Base-by-base conservation (phyloP, 192 early-diverging fungal species). In the Pilobolus umbonatus region DNA sequence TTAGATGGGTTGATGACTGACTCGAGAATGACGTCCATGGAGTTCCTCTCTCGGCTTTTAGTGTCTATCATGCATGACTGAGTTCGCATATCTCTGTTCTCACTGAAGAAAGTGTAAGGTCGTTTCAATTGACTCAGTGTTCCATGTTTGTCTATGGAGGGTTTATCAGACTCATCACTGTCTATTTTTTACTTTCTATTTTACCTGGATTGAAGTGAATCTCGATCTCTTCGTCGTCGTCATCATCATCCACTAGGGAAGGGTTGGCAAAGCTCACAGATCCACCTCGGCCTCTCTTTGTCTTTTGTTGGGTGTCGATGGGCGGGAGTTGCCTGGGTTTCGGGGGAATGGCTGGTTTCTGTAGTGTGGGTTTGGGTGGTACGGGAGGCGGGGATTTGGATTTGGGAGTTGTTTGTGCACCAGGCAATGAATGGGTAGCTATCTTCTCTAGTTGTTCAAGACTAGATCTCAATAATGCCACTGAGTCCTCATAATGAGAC, bases 1-100 rank as follows among this genome's bases (percentile, higher is more conserved):
- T 73, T 73, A 25, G 59, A 65, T 32, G 79, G 76, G 57, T 81
- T 72, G 4, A 81, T 64, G 9, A 68, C 61, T 4, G 76, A 72
- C 30, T 81, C 79, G 0, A 76, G 65, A 28, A 78, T 63, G 19
- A 81, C 69, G 32, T 51, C 50, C 5, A 60, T 54, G 6, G 35
- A 40, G 6, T 25, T 38, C 31, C 50, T 54, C 39, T 42, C 26
- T n/a, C n/a, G n/a, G n/a, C n/a, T n/a, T n/a, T n/a, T n/a, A n/a
- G n/a, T n/a, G n/a, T n/a, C n/a, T n/a, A 45, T 17, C 17, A 45
- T 39, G 39, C 40, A 57, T 26, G 43, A 57, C 44, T 42, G 42
- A 57, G 29, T 57, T 44, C 40, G 55, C 12, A n/a, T n/a, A n/a
- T n/a, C n/a, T n/a, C n/a, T n/a, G n/a, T n/a, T n/a, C n/a, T n/a